phyloP scores from a whole-genome alignment of 2,329 filamentous ascomycete species.

The Chalaropsis thielavioides region DNA sequence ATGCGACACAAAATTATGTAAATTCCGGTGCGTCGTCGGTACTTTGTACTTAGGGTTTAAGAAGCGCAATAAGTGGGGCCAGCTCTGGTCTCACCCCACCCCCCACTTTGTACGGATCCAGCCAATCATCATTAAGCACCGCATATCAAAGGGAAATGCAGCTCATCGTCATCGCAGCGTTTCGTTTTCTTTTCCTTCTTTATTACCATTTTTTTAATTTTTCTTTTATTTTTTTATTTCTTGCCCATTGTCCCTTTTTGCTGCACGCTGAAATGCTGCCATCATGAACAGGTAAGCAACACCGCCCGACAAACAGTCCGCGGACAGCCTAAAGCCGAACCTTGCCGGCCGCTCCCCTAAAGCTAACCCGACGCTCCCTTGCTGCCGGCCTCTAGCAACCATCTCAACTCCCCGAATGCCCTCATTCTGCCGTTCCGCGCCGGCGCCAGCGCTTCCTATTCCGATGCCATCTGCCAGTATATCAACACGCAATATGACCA shows the following conservation, averaged over 20 bases:
- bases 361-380: not conserved
- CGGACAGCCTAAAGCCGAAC: not conserved
- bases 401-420: conserved; percentile 34
- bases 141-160: not conserved
- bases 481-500: conserved; percentile 98
- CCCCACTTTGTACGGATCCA: not conserved
- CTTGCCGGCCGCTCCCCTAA: not conserved
- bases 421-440: conserved; percentile 78
- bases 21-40: not conserved
- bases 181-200: not conserved
- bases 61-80: not conserved
- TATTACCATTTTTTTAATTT: not conserved
- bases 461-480: conserved; percentile 77
- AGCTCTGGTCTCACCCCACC: not conserved
- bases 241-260: not conserved
- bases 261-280: not conserved
- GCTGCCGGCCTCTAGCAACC: not conserved
- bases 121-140: not conserved
- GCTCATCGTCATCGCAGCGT: not conserved
- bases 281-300: not conserved
- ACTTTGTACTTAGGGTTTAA: not conserved
- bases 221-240: not conserved
- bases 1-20: not conserved
- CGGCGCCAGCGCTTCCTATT: conserved; percentile 64
- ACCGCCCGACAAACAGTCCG: not conserved